Base-by-base conservation (phyloP, 2,329 filamentous ascomycete genomes). In the Colletotrichum lupini region DNA sequence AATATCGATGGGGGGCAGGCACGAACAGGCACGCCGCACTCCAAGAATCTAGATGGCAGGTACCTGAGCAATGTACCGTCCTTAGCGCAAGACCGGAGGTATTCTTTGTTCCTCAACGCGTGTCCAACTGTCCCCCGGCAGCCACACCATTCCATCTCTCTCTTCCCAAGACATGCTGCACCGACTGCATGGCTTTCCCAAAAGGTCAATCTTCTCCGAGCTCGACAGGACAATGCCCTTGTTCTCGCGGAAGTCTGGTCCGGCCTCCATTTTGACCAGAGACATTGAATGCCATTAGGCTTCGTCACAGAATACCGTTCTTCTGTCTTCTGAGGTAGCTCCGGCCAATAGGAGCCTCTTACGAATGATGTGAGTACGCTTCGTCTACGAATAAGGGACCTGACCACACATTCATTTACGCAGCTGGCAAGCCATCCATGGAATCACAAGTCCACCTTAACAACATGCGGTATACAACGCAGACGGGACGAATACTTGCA, bases 111-210 rank as follows among this genome's bases (percentile, higher is more conserved):
- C 64, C 55, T 35, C n/a, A 46, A 24, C 22, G 16, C 61, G 28
- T 55, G 42, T 53, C 37, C 42, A 49, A 49, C 42, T 52, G 55
- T 62, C 11, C 42, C 58, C 37, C 42, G 19, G 42, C 42, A 49
- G 42, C 42, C 49, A 16, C 62, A 46, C 64, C 32, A 42, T 22
- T 49, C 63, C 8, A 37, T 19, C 11, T 49, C 22, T n/a, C 26
- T 62, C 58, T 32, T 28, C 46, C 35, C 32, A 63, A 72, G 63
- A 71, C 68, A 71, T 57, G 53, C 68, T n/a, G 46, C 56, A 24
- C 24, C 49, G 57, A 46, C 57, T 67, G 69, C 65, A 37, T 68
- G 69, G 64, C 65, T 63, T 57, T 59, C 58, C 69, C 52, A 72
- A 72, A 68, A 53, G 46, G 65, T 58, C 32, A 32, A 24, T 32